These are phyloP conservation scores for Bacidia gigantensis DNA, from an alignment of 495 filamentous ascomycete species.

Conservation along the genomic window DNA sequence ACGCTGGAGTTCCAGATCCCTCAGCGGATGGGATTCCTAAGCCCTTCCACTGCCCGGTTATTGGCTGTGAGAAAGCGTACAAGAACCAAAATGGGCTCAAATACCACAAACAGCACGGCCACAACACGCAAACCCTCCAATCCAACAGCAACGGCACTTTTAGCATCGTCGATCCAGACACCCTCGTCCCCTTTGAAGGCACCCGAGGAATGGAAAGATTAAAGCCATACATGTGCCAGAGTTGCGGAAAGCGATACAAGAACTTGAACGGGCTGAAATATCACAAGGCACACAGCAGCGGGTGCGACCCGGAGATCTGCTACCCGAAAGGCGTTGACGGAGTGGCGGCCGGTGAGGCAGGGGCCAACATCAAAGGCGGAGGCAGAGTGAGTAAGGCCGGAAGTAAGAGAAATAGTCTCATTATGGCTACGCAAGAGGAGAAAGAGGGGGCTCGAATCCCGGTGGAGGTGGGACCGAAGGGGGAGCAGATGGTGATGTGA, in stretches of 20 bases:
- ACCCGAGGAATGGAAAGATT: constrained; percentile 99
- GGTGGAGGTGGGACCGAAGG: not conserved
- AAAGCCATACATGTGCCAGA: constrained; percentile 93
- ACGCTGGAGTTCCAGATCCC: constrained; percentile 47
- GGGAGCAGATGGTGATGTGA: not conserved
- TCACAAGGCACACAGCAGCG: constrained; percentile 73
- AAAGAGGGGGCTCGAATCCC: not conserved
- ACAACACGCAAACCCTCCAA: constrained; percentile 88
- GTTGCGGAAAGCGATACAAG: constrained; percentile 98
- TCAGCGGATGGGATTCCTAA: constrained; percentile 62
- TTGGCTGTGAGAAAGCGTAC: constrained; percentile 98
- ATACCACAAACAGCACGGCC: constrained; percentile 77
- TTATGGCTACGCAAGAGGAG: not conserved
- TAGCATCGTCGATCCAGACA: constrained; percentile 95
- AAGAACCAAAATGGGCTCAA: constrained; percentile 99
- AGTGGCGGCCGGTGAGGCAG: no score
- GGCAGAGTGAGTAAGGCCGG: not conserved
- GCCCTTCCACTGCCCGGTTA: constrained; percentile 93
- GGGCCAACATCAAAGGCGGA: no score
- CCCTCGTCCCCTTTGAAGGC: constrained; percentile 82
- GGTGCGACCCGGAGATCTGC: constrained; percentile 40
- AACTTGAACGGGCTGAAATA: constrained; percentile 95
- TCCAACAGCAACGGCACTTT: constrained; percentile 94
- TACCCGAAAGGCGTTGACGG: not conserved
- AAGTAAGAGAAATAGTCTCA: not conserved